These are phyloP conservation scores for Pyrrhoderma noxium DNA, from an alignment of 1,284 basidiomycete species.

Conservation along the genomic window DNA sequence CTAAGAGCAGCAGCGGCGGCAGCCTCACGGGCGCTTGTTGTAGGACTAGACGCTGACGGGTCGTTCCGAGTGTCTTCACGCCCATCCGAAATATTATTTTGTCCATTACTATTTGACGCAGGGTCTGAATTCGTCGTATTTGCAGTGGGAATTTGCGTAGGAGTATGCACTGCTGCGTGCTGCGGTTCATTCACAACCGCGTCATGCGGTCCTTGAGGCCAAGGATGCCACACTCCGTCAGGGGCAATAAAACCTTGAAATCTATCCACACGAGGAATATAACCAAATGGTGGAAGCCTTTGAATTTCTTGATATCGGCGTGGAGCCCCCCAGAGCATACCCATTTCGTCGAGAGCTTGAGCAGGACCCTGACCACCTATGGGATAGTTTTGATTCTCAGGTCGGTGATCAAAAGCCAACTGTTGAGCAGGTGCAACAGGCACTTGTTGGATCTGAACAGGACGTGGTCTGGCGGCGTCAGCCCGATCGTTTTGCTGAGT, in stretches of 20 bases:
- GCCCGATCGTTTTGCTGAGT: constrained; percentile 14
- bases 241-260: constrained; percentile 15
- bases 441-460: constrained; percentile 1
- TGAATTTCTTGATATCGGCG: constrained; percentile 6
- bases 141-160: neutral
- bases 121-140: neutral
- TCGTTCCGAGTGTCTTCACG: neutral
- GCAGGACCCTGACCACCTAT: constrained; percentile 17
- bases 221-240: constrained; percentile 15
- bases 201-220: constrained; percentile 4
- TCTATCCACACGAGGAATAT: constrained; percentile 7
- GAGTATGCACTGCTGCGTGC: neutral
- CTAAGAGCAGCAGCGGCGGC: constrained; percentile 33
- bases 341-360: constrained; percentile 18
- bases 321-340: constrained; percentile 2
- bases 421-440: no score
- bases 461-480: constrained; percentile 1
- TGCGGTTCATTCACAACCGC: neutral
- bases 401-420: constrained; percentile 6
- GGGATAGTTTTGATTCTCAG: constrained; percentile 3
- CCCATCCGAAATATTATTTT: neutral
- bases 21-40: constrained; percentile 27
- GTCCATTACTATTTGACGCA: constrained; percentile 4
- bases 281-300: neutral
- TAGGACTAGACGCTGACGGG: neutral